A percentile compares a stretch with the other conserved stretches of the same genome.
These are phyloP conservation scores for Elongisporangium prolatum DNA, from an alignment of 352 stramenopile species.

Conservation along the genomic window DNA sequence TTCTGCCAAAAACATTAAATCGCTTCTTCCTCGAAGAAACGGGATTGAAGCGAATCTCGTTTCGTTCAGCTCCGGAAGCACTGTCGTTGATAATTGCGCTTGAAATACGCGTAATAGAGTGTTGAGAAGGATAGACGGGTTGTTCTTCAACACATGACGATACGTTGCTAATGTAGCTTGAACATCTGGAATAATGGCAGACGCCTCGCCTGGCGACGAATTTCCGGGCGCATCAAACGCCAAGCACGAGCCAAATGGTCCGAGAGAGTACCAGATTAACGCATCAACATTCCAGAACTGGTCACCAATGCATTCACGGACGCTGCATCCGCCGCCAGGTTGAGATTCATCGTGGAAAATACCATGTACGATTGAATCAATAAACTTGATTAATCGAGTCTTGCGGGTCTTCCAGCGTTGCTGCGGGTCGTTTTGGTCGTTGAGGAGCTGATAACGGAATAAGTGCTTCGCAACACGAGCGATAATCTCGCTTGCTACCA, in stretches of 20 bases:
- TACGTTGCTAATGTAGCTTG: constrained; percentile 33
- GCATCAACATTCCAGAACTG: constrained; percentile 79
- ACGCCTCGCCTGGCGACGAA: neutral
- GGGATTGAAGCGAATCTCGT: constrained; percentile 44
- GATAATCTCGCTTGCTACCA: constrained; percentile 71
- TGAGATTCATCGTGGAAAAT: constrained; percentile 44
- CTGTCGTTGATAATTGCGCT: constrained; percentile 37
- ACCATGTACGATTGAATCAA: constrained; percentile 66
- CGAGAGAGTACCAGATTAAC: constrained; percentile 54
- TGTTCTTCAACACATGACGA: constrained; percentile 38
- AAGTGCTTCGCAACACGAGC: constrained; percentile 67
- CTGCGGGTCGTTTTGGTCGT: constrained; percentile 32
- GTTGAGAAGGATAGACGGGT: constrained; percentile 58
- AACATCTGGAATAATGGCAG: constrained; percentile 5
- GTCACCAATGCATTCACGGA: constrained; percentile 37
- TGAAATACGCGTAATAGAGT: constrained; percentile 51
- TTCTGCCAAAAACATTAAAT: constrained; percentile 55
- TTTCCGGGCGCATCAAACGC: constrained; percentile 23
- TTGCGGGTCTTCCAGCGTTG: constrained; percentile 59
- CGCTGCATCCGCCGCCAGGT: constrained; percentile 11
- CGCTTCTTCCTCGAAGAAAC: constrained; percentile 47
- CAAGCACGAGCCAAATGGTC: constrained; percentile 53
- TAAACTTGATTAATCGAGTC: constrained; percentile 48
- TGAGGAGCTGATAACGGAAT: constrained; percentile 57
- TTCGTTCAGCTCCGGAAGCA: constrained; percentile 54